Base-by-base conservation (phyloP, 164 flowering plant species). In the Platanus orientalis region DNA sequence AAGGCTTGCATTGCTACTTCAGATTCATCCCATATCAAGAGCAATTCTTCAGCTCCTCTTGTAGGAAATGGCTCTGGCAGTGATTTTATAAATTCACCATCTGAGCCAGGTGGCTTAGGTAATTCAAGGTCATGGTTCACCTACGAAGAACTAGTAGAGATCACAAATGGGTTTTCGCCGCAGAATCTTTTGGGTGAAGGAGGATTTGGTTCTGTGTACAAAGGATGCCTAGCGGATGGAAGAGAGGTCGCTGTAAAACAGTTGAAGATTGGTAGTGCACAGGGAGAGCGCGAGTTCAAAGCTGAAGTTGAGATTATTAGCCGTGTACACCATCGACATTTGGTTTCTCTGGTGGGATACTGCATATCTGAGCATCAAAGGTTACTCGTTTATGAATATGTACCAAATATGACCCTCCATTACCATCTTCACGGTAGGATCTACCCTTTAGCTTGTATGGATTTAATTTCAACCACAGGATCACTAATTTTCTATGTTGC, bases 341-440 rank as follows among this genome's bases (percentile, higher is more conserved):
- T 89, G 86, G 96, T 92, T 70, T 89, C 98, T 23, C 81, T 92
- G 7, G 95, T 87, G 32, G 98, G 98, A 2, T 92, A 87, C 72
- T 92, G 98, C 83, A 83, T 89, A 54, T 77, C 79, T 45, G 90
- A 84, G 17, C 72, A 65, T 60, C 76, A 63, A 65, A 87, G 95
- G 68, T 71, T 92, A 78, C 96, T 90, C 29, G 79, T 90, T 20
- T 90, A 85, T 69, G 93, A 88, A 42, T 90, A 76, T 76, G 85
- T 90, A 26, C 84, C 98, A 10, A 89, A 92, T 69, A 80, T 87
- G 53, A 86, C 82, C 23, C 96, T 92, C 48, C 70, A 89, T 71
- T 86, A 76, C 73, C 96, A 92, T 81, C 96, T 92, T 54, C 98
- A 92, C 63, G 96, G 98, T 92, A 83, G 75, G 68, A 44, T 16